Evolutionary conservation across 192 early-diverging fungal species (phyloP).

Genomic region (Coemansia sp.): DNA sequence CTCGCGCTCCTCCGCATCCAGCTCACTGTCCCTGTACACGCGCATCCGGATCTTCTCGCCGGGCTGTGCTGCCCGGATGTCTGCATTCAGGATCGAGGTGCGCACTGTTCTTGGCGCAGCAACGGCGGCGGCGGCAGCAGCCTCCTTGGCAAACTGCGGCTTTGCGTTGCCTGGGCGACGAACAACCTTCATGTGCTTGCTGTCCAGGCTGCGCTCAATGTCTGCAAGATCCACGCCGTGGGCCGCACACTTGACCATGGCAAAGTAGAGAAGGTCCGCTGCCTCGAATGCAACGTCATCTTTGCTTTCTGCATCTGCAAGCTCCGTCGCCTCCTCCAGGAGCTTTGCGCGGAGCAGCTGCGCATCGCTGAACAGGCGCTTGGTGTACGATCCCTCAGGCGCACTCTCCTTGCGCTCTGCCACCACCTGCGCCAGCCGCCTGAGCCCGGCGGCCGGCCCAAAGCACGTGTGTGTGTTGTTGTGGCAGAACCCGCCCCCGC

Average conservation of each 20-base stretch:
- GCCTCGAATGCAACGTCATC: slow-evolving; percentile 93
- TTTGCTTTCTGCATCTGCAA: slow-evolving; percentile 73
- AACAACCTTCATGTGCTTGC: slow-evolving; percentile 77
- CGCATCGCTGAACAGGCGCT: slow-evolving; percentile 81
- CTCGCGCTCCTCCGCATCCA: slow-evolving; percentile 55
- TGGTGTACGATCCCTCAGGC: slow-evolving; percentile 90
- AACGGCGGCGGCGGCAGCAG: slow-evolving; percentile 20
- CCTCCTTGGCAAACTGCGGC: slow-evolving; percentile 60
- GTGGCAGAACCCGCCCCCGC: slow-evolving; percentile 92
- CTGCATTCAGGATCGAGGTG: slow-evolving; percentile 44
- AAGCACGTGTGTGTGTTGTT: slow-evolving; percentile 89
- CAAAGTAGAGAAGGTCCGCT: slow-evolving; percentile 96
- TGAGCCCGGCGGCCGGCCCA: slow-evolving; percentile 75
- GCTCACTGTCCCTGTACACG: slow-evolving; percentile 57
- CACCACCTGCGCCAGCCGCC: slow-evolving; percentile 69
- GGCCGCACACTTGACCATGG: slow-evolving; percentile 81
- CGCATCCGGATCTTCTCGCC: slow-evolving; percentile 75
- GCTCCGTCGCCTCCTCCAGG: slow-evolving; percentile 92
- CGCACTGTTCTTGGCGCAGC: slow-evolving; percentile 11
- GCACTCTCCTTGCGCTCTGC: slow-evolving; percentile 68
- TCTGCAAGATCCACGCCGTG: slow-evolving; percentile 81
- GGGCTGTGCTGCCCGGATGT: slow-evolving; percentile 23
- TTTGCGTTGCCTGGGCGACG: slow-evolving; percentile 94
- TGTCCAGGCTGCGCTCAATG: slow-evolving; percentile 84
- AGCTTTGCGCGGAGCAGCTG: slow-evolving; percentile 86